A percentile compares a stretch with the other conserved stretches of the same genome.
These are phyloP conservation scores for Penstemon davidsonii DNA, from an alignment of 257 asterid species.

Conservation along the genomic window DNA sequence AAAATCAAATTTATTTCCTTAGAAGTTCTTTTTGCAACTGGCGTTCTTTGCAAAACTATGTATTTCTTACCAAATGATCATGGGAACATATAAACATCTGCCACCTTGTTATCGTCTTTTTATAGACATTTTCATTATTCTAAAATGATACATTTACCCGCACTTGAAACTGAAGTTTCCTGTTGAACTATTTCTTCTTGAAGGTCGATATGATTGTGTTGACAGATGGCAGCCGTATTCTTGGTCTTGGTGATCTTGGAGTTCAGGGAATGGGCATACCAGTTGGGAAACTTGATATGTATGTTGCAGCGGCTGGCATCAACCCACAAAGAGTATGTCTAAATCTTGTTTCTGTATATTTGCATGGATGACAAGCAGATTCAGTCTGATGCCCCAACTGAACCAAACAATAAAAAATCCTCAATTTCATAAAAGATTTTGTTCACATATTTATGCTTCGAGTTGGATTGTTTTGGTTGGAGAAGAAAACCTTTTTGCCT, in stretches of 20 bases:
- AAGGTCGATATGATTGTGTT: conserved; percentile 99
- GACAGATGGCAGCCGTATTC: conserved; percentile 99
- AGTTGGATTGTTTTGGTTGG: background rate
- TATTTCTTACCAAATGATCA: background rate
- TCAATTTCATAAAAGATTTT: background rate
- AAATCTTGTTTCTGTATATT: conserved; percentile 18
- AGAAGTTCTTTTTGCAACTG: background rate
- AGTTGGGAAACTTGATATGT: conserved; percentile 97
- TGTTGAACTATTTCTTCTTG: conserved; percentile 29
- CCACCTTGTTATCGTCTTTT: background rate
- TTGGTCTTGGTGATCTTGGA: conserved; percentile 99
- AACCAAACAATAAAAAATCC: background rate
- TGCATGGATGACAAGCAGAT: conserved; percentile 14
- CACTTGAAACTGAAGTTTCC: conserved; percentile 24
- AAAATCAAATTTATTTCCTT: background rate
- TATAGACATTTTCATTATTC: conserved; percentile 5
- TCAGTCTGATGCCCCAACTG: conserved; percentile 10
- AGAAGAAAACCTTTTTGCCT: background rate
- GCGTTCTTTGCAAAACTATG: background rate
- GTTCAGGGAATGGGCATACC: conserved; percentile 99
- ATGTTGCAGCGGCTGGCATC: conserved; percentile 99
- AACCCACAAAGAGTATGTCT: conserved; percentile 91
- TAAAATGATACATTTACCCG: conserved; percentile 18
- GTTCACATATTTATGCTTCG: background rate
- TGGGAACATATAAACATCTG: background rate